These are phyloP conservation scores for Aspergillus neoniger DNA, from an alignment of 2,329 filamentous ascomycete species.

Conservation along the genomic window DNA sequence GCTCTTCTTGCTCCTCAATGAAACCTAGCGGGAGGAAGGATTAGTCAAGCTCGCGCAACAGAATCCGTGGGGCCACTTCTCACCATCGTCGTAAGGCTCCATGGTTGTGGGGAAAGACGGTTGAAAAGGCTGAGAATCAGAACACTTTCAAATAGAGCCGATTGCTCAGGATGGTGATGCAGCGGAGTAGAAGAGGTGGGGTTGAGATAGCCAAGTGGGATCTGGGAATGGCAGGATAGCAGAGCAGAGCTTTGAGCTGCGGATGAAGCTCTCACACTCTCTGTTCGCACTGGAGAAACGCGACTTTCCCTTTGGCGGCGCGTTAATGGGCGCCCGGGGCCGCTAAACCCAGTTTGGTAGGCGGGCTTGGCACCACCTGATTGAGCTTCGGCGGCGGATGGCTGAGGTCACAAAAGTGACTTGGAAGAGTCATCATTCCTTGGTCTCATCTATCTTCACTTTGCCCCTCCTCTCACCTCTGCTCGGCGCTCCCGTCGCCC, in stretches of 20 bases:
- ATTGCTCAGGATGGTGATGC: neutral
- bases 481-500: conserved; percentile 13
- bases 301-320: conserved; percentile 29
- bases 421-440: conserved; percentile 13
- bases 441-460: neutral
- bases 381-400: neutral
- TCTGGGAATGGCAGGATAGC: neutral
- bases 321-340: conserved; percentile 36
- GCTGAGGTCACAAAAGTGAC: conserved; percentile 1
- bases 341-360: conserved; percentile 27
- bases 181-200: neutral
- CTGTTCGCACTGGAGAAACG: conserved; percentile 24
- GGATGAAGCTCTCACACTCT: conserved; percentile 13
- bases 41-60: conserved; percentile 21
- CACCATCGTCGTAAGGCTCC: conserved; percentile 41
- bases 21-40: conserved; percentile 26
- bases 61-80: conserved; percentile 15
- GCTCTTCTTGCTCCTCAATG: conserved; percentile 47
- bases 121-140: neutral
- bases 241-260: conserved; percentile 22
- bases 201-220: neutral
- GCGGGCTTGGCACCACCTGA: conserved; percentile 26
- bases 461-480: neutral
- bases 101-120: conserved; percentile 22
- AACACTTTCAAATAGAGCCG: conserved; percentile 7